Evolutionary conservation across 345 rosid species (phyloP), one percentile per base, ranked within the genome.

Genomic region (Mangifera indica): DNA sequence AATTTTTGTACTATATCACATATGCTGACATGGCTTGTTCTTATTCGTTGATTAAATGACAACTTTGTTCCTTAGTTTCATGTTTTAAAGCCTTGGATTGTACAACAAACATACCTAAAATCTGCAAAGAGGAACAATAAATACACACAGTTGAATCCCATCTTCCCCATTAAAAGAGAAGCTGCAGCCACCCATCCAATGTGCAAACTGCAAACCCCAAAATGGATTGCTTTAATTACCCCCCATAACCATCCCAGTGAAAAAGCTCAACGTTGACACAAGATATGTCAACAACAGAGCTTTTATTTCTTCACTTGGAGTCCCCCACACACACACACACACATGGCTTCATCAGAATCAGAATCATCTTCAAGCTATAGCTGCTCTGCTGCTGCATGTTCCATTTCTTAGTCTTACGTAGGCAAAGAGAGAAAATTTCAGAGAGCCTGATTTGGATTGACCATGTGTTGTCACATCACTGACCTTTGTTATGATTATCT

Each of bases 381-480:
- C 42, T 29, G 32, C 32, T n/a, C n/a, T 29, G 32, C 32, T 29
- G 32, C 32, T 37, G 55, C 40, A 46, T 25, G 69, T 17, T 46
- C 55, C 24, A 2, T 24, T 46, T 65, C 56, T 3, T 48, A 25
- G 24, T 46, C 69, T 65, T 65, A 48, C 69, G 69, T 15, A 26
- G n/a, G 56, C 54, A 66, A 22, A 49, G 60, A 67, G 21, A 66
- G 46, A 51, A 29, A n/a, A 72, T 66, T 11, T 69, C 71, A 55
- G 81, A 78, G 77, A 66, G 42, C 42, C 42, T 37, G 42, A 37
- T 37, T 37, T 37, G 10, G 42, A 37, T 48, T 72, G 75, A 45
- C 54, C 60, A 59, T 44, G 90, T 58, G 52, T 85, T 60, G 93
- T 88, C 93, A 85, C 82, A 83, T 88, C 90, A 56, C 40, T 72